Base-by-base conservation (phyloP, 2,329 filamentous ascomycete genomes). In the Penicillium sp. region DNA sequence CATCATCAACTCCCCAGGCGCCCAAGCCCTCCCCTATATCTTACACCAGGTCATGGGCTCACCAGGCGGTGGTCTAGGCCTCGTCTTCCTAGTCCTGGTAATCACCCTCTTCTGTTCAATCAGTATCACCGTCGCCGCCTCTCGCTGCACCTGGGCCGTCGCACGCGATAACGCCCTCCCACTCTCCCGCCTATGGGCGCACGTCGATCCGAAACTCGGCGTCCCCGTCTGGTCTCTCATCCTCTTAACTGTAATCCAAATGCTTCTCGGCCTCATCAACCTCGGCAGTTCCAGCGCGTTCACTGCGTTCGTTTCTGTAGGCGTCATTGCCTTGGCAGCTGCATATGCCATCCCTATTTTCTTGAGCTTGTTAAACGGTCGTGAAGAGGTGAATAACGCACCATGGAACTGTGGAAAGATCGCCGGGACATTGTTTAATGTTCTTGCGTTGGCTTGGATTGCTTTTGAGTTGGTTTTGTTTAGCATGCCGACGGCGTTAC, bases 391-490 rank as follows among this genome's bases (percentile, higher is more conserved):
- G 1, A 74, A 75, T 13, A 69, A 66, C n/a, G 82, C 82, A 1
- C 69, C 68, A 10, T 84, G 81, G 78, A 81, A 74, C 25, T 78
- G 79, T 67, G 80, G 80, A 0, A 65, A 53, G 1, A 37, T 72
- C 2, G n/a, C 81, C 3, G 82, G 82, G 0, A 71, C 73, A 43
- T 60, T 72, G 1, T 75, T 80, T 16, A 84, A 84, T 64, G 55
- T 75, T 1, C 48, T 83, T 5, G 77, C 82, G 0, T 59, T 84
- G 3, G 60, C 69, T 2, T 85, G 82, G 82, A 84, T 84, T 58
- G 55, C 65, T 3, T 83, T 84, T 55, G 80, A 83, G 65, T 61
- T 82, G 31, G 75, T 84, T 2, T 81, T 91, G 14, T 91, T 91
- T 78, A 91, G 56, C 49, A 67, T 66, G 64, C 65, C 65, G 8